A percentile compares a stretch with the other conserved stretches of the same genome.
phyloP scores from a whole-genome alignment of 2,329 filamentous ascomycete genomes.

The Coleophoma eucalyptorum region DNA sequence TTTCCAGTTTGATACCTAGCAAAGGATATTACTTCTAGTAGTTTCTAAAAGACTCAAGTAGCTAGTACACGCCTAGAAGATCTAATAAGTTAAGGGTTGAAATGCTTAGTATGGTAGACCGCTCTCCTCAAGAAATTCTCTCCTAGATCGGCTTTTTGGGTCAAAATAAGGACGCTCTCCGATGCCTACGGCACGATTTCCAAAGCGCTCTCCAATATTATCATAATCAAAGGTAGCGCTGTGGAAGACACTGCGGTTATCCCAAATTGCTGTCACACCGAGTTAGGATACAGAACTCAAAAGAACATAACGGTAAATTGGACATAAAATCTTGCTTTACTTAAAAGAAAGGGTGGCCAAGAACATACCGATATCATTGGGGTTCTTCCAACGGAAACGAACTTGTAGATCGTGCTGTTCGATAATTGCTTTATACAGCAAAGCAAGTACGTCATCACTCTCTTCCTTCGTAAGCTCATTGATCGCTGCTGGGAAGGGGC shows the following conservation, averaged over 20 bases:
- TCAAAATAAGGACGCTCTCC: slow-evolving; percentile 46
- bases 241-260: slow-evolving; percentile 49
- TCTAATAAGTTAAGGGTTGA: too few relatives aligned
- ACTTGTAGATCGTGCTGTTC: slow-evolving; percentile 52
- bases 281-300: neutral
- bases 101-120: neutral
- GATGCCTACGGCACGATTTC: slow-evolving; percentile 41
- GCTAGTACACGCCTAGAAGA: too few relatives aligned
- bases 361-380: slow-evolving; percentile 35
- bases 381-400: slow-evolving; percentile 29
- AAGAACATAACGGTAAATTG: neutral
- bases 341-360: slow-evolving; percentile 2
- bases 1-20: too few relatives aligned
- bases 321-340: neutral
- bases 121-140: neutral
- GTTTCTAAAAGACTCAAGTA: too few relatives aligned
- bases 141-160: slow-evolving; percentile 38
- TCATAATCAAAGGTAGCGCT: slow-evolving; percentile 58
- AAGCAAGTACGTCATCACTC: slow-evolving; percentile 34
- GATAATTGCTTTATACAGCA: slow-evolving; percentile 42
- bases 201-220: slow-evolving; percentile 39
- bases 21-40: too few relatives aligned
- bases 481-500: slow-evolving; percentile 46
- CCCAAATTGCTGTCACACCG: slow-evolving; percentile 57
- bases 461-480: slow-evolving; percentile 49